A percentile compares a stretch with the other conserved stretches of the same genome.
Conservation (phyloP, 306 rosid species). For the Medicago arabica region DNA sequence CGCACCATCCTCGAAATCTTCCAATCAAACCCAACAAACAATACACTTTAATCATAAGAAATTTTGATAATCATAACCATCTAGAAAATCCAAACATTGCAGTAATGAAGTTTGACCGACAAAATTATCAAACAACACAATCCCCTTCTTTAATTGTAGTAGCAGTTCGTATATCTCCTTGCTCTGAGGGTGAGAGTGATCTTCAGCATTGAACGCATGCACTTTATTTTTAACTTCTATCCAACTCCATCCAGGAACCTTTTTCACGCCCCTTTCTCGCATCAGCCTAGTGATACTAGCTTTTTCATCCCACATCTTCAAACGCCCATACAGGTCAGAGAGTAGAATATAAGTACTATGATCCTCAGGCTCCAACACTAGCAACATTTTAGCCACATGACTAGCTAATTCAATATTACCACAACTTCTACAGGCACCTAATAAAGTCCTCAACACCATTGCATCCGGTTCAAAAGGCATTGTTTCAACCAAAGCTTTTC, state of each 20-base stretch:
- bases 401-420: conserved; percentile 77
- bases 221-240: conserved; percentile 71
- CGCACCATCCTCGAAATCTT: conserved; percentile 17
- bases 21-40: conserved; percentile 36
- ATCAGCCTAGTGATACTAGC: conserved; percentile 73
- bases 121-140: conserved; percentile 40
- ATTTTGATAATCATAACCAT: conserved; percentile 20
- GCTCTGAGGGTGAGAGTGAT: conserved; percentile 60
- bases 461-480: conserved; percentile 77
- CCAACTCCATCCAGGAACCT: conserved; percentile 95
- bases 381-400: conserved; percentile 63
- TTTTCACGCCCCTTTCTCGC: conserved; percentile 79
- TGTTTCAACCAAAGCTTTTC: conserved; percentile 67
- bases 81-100: background rate
- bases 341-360: conserved; percentile 81
- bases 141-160: conserved; percentile 54
- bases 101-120: background rate
- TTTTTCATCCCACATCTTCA: conserved; percentile 70
- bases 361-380: conserved; percentile 78
- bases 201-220: conserved; percentile 85
- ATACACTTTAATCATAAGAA: conserved; percentile 23
- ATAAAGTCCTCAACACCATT: conserved; percentile 72
- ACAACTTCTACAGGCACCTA: conserved; percentile 82
- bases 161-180: conserved; percentile 56
- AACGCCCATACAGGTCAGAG: conserved; percentile 70